Base-by-base conservation (phyloP, 164 flowering plant species). In the Macadamia integrifolia region DNA sequence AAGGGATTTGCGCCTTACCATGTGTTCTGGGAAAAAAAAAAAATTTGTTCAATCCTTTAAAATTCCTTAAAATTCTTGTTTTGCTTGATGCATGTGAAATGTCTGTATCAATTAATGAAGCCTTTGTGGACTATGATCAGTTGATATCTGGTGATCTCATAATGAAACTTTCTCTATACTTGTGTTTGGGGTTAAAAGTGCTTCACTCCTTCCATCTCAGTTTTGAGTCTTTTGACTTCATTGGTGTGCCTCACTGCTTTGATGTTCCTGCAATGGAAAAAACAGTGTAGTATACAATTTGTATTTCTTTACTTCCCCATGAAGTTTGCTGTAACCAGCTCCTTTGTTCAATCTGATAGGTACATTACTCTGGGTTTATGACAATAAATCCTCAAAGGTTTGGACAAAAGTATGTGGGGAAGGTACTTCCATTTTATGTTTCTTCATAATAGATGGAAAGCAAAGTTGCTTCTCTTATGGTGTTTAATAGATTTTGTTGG, bases 301-400 rank as follows among this genome's bases (percentile, higher is more conserved):
- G 2, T 52, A 11, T 17, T 52, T 14, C 15, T 52, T 13, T 52
- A 52, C n/a, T 13, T 52, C n/a, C 15, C 57, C 17, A 11, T 11
- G 57, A 2, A 52, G 57, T 17, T 53, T 53, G 59, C 30, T 9
- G 18, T 29, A 44, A 31, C 58, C 59, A 32, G 53, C 62, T 17
- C 15, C 50, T 31, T 12, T 64, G 31, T 72, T 65, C 64, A 11
- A 67, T 71, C 68, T 80, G 69, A 69, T 82, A 92, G 99, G 97
- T 94, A 12, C 98, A 94, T 71, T 94, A 94, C 75, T 90, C 99
- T 68, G 99, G 98, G 50, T 92, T 92, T 69, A 92, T 86, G 96
- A 92, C 97, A 58, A 94, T 94, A 81, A 92, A 92, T 77, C 99
- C 99, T 75, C 99, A 94, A 82, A 87, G 90, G 66, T 94, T 94